phyloP scores from a whole-genome alignment of 495 filamentous ascomycete species.

The Darksidea phi region DNA sequence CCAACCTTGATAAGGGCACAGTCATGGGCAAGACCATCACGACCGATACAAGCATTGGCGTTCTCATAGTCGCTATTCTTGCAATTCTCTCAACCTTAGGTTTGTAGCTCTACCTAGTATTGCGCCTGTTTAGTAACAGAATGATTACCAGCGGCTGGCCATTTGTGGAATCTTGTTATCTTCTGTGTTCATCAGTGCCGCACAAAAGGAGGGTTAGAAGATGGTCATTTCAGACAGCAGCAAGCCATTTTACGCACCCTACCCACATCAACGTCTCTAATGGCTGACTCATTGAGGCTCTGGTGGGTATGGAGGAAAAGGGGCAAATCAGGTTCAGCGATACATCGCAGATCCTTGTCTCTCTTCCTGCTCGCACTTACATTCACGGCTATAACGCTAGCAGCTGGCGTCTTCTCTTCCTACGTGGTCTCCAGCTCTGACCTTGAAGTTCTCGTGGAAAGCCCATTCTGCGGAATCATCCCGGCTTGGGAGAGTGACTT shows the following conservation, averaged over 20 bases:
- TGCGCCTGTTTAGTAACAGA: too few species aligned
- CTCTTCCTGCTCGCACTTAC: too few species aligned
- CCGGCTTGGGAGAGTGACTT: too few species aligned
- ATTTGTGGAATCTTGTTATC: slow-evolving; percentile 13
- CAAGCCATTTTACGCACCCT: slow-evolving; percentile 12
- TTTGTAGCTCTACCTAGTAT: too few species aligned
- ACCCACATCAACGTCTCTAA: neutral
- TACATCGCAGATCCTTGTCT: too few species aligned
- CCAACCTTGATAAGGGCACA: slow-evolving; percentile 1
- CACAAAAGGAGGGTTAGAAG: neutral
- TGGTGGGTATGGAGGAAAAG: neutral
- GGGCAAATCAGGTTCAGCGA: too few species aligned
- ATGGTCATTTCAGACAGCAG: slow-evolving; percentile 14
- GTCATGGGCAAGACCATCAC: slow-evolving; percentile 21
- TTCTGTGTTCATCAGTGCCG: slow-evolving; percentile 5
- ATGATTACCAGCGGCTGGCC: slow-evolving; percentile 1
- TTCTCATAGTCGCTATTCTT: slow-evolving; percentile 6
- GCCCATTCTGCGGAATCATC: too few species aligned
- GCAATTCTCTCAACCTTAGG: slow-evolving; percentile 14
- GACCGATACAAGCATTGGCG: slow-evolving; percentile 7
- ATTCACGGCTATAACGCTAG: too few species aligned
- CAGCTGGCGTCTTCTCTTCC: too few species aligned
- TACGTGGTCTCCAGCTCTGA: too few species aligned
- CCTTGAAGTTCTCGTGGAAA: too few species aligned
- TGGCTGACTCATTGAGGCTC: slow-evolving; percentile 4